A percentile compares a stretch with the other conserved stretches of the same genome.
Evolutionary conservation across 139 green algal species (phyloP).

Genomic region (Mychonastes homosphaera): DNA sequence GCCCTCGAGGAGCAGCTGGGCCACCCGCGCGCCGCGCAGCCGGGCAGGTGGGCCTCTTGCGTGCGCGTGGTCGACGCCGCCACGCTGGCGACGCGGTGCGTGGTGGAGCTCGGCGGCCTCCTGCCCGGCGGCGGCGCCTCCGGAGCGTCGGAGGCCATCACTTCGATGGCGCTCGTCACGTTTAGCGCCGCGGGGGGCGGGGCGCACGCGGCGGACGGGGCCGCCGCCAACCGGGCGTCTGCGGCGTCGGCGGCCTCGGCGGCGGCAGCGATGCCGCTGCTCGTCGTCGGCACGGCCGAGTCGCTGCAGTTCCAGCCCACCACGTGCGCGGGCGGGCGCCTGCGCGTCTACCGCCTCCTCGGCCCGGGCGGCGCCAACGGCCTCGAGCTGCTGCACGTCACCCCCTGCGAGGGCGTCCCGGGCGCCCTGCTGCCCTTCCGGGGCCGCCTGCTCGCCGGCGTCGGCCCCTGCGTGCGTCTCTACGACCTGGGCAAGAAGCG

Average conservation of each 20-base stretch:
- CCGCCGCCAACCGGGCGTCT: too few species aligned
- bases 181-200: slow-evolving; percentile 34
- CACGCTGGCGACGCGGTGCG: slow-evolving; percentile 27
- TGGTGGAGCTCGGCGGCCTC: slow-evolving; percentile 75
- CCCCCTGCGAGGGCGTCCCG: slow-evolving; percentile 62
- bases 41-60: slow-evolving; percentile 83
- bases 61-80: slow-evolving; percentile 75
- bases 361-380: slow-evolving; percentile 37
- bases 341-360: slow-evolving; percentile 14
- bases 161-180: slow-evolving; percentile 52
- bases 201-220: slow-evolving; percentile 2
- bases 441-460: slow-evolving; percentile 77
- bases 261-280: slow-evolving; percentile 30
- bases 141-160: slow-evolving; percentile 81
- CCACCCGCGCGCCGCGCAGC: slow-evolving; percentile 42
- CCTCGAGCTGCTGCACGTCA: slow-evolving; percentile 88
- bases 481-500: slow-evolving; percentile 96
- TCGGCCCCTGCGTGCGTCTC: slow-evolving; percentile 73
- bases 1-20: slow-evolving; percentile 70
- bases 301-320: slow-evolving; percentile 75
- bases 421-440: slow-evolving; percentile 76
- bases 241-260: too few species aligned
- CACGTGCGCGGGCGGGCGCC: slow-evolving; percentile 24
- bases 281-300: slow-evolving; percentile 75
- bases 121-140: too few species aligned